These are phyloP conservation scores for Lactarius deliciosus DNA, from an alignment of 768 basidiomycete genomes.

Conservation along the genomic window DNA sequence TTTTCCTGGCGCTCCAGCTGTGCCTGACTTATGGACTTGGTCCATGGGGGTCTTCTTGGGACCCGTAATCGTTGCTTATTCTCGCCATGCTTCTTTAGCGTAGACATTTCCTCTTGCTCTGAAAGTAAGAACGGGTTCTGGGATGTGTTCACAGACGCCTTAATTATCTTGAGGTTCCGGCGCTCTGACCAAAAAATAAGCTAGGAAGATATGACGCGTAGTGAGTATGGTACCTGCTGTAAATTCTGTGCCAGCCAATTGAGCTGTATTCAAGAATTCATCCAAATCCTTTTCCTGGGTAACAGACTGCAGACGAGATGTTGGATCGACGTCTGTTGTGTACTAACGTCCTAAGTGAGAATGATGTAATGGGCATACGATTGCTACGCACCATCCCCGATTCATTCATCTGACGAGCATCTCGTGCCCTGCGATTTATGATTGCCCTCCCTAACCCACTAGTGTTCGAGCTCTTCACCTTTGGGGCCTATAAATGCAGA, in stretches of 20 bases:
- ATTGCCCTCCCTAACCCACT: constrained; percentile 93
- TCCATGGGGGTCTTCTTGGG: constrained; percentile 90
- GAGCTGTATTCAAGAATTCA: constrained; percentile 93
- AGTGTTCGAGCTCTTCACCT: constrained; percentile 59
- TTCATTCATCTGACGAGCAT: constrained; percentile 59
- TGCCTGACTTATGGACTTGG: constrained; percentile 66
- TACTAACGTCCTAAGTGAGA: constrained; percentile 47
- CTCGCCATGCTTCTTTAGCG: constrained; percentile 69
- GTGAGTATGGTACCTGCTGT: constrained; percentile 66
- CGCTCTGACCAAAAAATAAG: constrained; percentile 49
- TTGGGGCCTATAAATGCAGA: constrained; percentile 47
- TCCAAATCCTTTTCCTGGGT: constrained; percentile 96
- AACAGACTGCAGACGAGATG: constrained; percentile 77
- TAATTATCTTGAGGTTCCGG: constrained; percentile 78
- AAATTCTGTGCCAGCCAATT: constrained; percentile 93
- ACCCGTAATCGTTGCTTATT: constrained; percentile 78
- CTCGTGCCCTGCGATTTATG: constrained; percentile 86
- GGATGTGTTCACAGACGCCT: constrained; percentile 47
- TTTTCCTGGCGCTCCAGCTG: constrained; percentile 90
- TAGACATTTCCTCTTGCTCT: constrained; percentile 75
- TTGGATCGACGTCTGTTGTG: constrained; percentile 67
- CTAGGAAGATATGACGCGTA: constrained; percentile 13
- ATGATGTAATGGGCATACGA: neutral
- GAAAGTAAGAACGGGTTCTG: constrained; percentile 88
- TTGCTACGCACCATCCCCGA: constrained; percentile 60